Conservation (phyloP, 2,329 filamentous ascomycete genomes). For the Aspergillus quadricinctus region DNA sequence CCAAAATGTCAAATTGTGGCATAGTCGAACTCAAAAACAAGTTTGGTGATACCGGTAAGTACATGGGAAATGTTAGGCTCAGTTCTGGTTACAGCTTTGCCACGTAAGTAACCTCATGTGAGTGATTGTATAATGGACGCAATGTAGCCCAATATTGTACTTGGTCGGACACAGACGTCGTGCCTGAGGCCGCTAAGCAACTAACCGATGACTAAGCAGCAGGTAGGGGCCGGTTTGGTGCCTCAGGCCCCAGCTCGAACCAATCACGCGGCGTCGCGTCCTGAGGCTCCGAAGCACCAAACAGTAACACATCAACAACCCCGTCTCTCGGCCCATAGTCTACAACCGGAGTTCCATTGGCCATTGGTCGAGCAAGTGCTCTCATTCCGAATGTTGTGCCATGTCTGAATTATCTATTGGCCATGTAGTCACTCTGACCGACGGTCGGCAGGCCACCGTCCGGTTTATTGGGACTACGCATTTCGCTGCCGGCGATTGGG, state of each 20-base stretch:
- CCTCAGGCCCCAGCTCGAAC: conserved; percentile 7
- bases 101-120: no score
- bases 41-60: no score
- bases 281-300: conserved; percentile 16
- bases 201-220: no score
- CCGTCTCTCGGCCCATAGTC: conserved; percentile 1
- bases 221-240: no score
- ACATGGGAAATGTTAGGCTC: no score
- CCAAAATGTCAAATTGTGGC: no score
- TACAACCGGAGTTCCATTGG: not conserved
- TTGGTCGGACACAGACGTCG: no score
- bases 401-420: conserved; percentile 49
- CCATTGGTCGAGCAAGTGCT: conserved; percentile 10
- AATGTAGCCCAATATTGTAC: no score
- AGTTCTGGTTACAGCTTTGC: no score
- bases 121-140: no score
- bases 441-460: conserved; percentile 71
- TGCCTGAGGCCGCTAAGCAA: no score
- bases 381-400: conserved; percentile 9
- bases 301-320: conserved; percentile 12
- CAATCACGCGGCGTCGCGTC: conserved; percentile 10
- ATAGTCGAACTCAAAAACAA: no score
- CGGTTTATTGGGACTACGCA: conserved; percentile 76
- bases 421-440: conserved; percentile 72
- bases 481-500: conserved; percentile 80